These are phyloP conservation scores for Manihot esculenta DNA, from an alignment of 441 rosid species.

Conservation along the genomic window DNA sequence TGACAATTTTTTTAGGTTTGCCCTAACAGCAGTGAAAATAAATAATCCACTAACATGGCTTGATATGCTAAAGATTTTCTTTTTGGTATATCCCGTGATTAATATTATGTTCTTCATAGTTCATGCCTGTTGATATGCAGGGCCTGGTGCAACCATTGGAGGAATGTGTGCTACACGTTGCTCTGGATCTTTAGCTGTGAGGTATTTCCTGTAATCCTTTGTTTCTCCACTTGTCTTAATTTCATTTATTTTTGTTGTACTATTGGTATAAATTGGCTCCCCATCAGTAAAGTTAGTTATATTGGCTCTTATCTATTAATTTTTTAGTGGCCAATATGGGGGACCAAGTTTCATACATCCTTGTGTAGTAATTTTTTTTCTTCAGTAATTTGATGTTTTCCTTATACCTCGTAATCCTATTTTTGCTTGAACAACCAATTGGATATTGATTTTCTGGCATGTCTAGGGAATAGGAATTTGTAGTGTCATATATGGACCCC, in stretches of 20 bases:
- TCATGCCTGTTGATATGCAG: slow-evolving; percentile 38
- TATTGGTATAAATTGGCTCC: slow-evolving; percentile 4
- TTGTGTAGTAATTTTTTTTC: not conserved
- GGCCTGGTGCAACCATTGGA: slow-evolving; percentile 91
- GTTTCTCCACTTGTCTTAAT: slow-evolving; percentile 14
- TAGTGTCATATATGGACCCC: not conserved
- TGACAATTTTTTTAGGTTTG: not conserved
- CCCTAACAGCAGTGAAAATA: not conserved
- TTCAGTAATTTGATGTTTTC: not conserved
- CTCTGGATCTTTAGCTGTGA: slow-evolving; percentile 94
- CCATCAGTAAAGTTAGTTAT: not conserved
- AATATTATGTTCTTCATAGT: slow-evolving; percentile 19
- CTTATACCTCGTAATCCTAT: not conserved
- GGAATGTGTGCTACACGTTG: slow-evolving; percentile 99
- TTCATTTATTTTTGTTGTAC: slow-evolving; percentile 12
- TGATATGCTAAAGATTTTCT: not conserved
- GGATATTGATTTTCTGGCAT: slow-evolving; percentile 3
- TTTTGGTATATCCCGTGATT: slow-evolving; percentile 1
- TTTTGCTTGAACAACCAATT: not conserved
- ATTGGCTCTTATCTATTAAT: not conserved
- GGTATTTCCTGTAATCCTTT: slow-evolving; percentile 52
- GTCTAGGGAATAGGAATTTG: not conserved
- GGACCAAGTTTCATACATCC: not conserved
- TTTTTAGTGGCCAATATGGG: not conserved
- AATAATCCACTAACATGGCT: not conserved